Base-by-base conservation (phyloP, 2,329 filamentous ascomycete species). In the Didymella exigua region DNA sequence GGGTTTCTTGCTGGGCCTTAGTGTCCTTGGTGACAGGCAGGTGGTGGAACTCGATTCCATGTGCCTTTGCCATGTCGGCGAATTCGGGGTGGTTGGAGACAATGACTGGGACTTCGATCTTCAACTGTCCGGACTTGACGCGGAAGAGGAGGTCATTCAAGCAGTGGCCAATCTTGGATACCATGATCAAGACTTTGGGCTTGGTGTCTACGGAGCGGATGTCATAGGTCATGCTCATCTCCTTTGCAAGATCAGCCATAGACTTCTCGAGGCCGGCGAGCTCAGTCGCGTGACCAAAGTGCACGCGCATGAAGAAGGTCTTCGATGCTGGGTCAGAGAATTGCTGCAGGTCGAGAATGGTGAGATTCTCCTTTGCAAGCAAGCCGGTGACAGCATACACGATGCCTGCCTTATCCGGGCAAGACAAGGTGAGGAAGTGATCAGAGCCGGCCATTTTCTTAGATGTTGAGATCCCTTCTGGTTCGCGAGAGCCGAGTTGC, bases 291-390 rank as follows among this genome's bases (percentile, higher is more conserved):
- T 88, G 84, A 9, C 86, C 88, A 31, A 93, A 93, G 75, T 93
- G 90, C 65, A 93, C 89, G 72, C 90, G 85, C 90, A 95, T 93
- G 79, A 95, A 95, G 81, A 95, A 95, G 54, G 84, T 88, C 71
- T 89, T 79, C 18, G 87, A 89, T 21, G 81, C 84, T 23, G 86
- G 85, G 76, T 93, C 90, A 36, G 86, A 89, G 80, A 91, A 95
- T 77, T 95, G 90, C 77, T 92, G 90, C 61, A 92, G 84, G 76
- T 95, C 89, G 61, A 93, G 80, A 72, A 95, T 90, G 76, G 92
- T 95, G 77, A 93, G 83, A 67, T 86, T 84, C 74, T 90, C 84
- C 58, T 83, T 77, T 41, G 89, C 89, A 60, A 95, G 84, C 65
- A 93, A 82, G 59, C 87, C 89, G 7, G 90, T 93, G 62, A 95